phyloP scores from a whole-genome alignment of 2,329 filamentous ascomycete species.

The Albifimbria verrucaria region DNA sequence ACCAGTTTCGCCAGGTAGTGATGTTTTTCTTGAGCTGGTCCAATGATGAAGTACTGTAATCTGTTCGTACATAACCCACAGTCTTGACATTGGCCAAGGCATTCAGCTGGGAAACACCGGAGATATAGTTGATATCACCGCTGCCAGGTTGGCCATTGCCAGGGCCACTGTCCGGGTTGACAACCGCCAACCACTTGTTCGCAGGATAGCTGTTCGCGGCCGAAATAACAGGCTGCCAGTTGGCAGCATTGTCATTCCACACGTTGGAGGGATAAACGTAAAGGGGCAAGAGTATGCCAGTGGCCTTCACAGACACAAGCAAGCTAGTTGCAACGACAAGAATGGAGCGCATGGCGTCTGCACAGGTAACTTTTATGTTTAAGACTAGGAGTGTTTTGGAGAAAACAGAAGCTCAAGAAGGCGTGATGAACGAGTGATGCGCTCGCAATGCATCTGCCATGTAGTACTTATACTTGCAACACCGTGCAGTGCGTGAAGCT shows the following conservation, averaged over 20 bases:
- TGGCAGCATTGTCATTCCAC: conserved; percentile 14
- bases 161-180: conserved; percentile 19
- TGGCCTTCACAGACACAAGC: conserved; percentile 5
- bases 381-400: too few relatives aligned
- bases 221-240: conserved; percentile 17
- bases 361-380: too few relatives aligned
- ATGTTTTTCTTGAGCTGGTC: conserved; percentile 17
- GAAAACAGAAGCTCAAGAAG: too few relatives aligned
- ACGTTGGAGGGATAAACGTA: conserved; percentile 17
- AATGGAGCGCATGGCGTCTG: neutral
- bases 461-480: too few relatives aligned
- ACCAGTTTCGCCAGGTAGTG: conserved; percentile 15
- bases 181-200: conserved; percentile 13
- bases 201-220: conserved; percentile 7
- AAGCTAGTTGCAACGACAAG: neutral
- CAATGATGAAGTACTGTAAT: conserved; percentile 12
- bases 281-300: conserved; percentile 16
- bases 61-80: conserved; percentile 19
- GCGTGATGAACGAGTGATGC: too few relatives aligned
- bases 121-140: conserved; percentile 17
- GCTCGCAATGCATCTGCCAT: too few relatives aligned
- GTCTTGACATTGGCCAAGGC: conserved; percentile 15
- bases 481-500: too few relatives aligned
- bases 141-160: conserved; percentile 15
- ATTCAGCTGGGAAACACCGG: conserved; percentile 17